These are phyloP conservation scores for Detonula confervacea DNA, from an alignment of 352 stramenopile species.

Conservation along the genomic window DNA sequence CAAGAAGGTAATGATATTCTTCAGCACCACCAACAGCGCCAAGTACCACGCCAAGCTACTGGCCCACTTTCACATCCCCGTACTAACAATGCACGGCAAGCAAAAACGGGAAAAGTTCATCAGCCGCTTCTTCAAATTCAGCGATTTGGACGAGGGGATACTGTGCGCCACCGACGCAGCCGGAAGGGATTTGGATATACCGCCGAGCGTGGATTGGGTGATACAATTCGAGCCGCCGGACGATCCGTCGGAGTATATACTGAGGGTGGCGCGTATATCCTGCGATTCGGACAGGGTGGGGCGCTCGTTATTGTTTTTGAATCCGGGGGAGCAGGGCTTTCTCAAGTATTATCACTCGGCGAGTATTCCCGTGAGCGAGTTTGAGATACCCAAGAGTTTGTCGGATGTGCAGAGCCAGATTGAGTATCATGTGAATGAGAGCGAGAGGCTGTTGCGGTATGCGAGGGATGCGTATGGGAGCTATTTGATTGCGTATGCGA, in stretches of 20 bases:
- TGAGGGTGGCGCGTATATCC: constrained; percentile 85
- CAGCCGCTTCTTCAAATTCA: constrained; percentile 99
- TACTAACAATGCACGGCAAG: constrained; percentile 98
- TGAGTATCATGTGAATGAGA: constrained; percentile 98
- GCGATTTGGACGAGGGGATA: constrained; percentile 95
- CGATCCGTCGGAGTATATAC: constrained; percentile 99
- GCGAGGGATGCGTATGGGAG: constrained; percentile 97
- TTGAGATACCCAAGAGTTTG: constrained; percentile 99
- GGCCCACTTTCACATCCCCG: constrained; percentile 99
- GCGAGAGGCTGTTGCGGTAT: constrained; percentile 98
- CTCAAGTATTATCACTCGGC: constrained; percentile 97
- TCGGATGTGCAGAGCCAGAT: constrained; percentile 97
- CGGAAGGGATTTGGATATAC: constrained; percentile 96
- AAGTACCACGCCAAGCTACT: constrained; percentile 99
- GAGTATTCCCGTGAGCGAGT: constrained; percentile 98
- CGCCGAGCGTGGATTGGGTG: constrained; percentile 97
- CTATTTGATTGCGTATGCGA: constrained; percentile 98
- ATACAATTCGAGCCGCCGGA: constrained; percentile 99
- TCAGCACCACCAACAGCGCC: constrained; percentile 92
- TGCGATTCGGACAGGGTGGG: constrained; percentile 76
- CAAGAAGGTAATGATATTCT: constrained; percentile 98
- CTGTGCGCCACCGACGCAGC: constrained; percentile 98
- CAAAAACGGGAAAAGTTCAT: constrained; percentile 99
- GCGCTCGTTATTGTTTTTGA: constrained; percentile 96
- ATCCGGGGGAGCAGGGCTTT: constrained; percentile 97